Conservation (phyloP, 164 flowering plant genomes). For the Chimonanthus salicifolius region DNA sequence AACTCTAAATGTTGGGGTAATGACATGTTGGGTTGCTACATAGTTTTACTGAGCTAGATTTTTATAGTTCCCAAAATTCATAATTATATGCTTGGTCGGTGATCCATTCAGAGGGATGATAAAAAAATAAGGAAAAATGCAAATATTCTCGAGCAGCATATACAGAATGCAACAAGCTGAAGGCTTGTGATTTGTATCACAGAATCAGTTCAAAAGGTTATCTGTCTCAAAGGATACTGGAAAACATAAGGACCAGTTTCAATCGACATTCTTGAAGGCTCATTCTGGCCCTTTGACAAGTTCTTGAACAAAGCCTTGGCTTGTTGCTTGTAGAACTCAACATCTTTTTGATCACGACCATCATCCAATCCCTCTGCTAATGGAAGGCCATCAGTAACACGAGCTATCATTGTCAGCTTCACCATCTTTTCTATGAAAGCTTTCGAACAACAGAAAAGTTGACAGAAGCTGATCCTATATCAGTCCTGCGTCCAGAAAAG, state of each 20-base stretch:
- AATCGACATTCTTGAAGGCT: conserved; percentile 78
- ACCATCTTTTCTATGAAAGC: conserved; percentile 35
- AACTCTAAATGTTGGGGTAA: background rate
- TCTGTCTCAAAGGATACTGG: conserved; percentile 58
- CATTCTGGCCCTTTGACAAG: conserved; percentile 65
- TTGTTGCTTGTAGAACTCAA: conserved; percentile 78
- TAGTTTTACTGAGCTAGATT: background rate
- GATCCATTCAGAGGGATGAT: background rate
- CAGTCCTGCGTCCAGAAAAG: background rate
- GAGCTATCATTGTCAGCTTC: conserved; percentile 74
- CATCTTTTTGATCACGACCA: conserved; percentile 60
- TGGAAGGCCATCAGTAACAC: conserved; percentile 81
- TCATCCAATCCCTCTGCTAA: conserved; percentile 74
- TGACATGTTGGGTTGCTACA: background rate
- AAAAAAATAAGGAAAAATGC: background rate
- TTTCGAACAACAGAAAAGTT: background rate
- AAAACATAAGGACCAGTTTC: conserved; percentile 78
- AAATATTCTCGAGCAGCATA: background rate
- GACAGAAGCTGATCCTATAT: background rate
- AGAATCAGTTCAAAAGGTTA: no score
- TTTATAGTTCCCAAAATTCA: background rate
- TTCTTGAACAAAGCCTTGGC: conserved; percentile 76
- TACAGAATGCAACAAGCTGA: background rate
- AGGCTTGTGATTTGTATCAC: background rate
- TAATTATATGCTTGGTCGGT: background rate